Conservation (phyloP, 305 asterid genomes). For the Fraxinus nigra region DNA sequence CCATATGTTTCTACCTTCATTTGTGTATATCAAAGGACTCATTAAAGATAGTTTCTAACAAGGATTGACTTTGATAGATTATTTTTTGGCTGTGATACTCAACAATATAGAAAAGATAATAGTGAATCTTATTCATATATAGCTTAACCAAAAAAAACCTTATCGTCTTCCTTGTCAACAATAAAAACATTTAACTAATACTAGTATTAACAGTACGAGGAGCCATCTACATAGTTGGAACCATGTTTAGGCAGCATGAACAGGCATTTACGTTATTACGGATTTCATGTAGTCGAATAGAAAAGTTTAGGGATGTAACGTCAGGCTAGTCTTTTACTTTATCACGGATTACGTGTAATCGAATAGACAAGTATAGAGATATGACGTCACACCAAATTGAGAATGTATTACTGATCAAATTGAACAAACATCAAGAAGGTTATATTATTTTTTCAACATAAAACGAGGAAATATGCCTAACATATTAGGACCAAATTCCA, state of each 20-base stretch:
- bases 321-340: not conserved
- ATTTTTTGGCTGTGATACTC: not conserved
- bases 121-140: not conserved
- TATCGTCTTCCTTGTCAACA: not conserved
- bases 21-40: not conserved
- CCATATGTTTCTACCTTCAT: not conserved
- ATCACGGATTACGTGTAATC: not conserved
- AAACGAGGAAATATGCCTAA: not conserved
- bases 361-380: not conserved
- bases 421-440: not conserved
- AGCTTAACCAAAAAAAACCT: not conserved
- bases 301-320: not conserved
- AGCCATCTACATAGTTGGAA: not conserved
- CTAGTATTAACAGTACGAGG: not conserved
- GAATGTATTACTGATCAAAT: not conserved
- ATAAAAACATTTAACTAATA: not conserved
- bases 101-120: not conserved
- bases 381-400: not conserved
- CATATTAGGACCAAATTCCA: not conserved
- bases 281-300: not conserved
- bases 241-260: not conserved
- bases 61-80: not conserved
- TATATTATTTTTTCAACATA: not conserved
- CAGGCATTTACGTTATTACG: not conserved
- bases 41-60: not conserved